Base-by-base conservation (phyloP, 1,284 basidiomycete species). In the Puccinia triticina region DNA sequence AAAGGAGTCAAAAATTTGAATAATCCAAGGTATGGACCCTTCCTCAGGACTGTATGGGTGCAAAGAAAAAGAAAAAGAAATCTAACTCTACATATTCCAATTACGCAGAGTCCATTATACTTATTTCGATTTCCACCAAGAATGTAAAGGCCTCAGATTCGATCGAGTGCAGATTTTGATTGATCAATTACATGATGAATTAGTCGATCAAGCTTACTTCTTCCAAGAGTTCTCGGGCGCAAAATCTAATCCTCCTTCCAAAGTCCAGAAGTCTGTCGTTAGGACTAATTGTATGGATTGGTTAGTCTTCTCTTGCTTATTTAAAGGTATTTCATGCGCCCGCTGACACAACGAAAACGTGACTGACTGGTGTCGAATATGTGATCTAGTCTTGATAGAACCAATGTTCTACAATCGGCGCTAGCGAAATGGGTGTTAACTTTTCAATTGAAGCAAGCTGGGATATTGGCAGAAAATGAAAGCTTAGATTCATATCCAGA, bases 91-190 rank as follows among this genome's bases (percentile, higher is more conserved):
- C 23, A 34, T 61, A 34, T 61, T 37, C 21, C 67, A 10, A 71
- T 50, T 12, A 37, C 40, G 37, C 7, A 89, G 91, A 72, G 92
- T 95, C 76, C 92, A 92, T 86, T 99, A 99, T 87, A 90, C 93
- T 84, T 98, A 98, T 89, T 99, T 97, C 87, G 97, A 99, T 87
- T 99, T 99, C 89, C 96, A 98, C 88, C 92, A 91, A 85, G 95
- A 98, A 88, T 98, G 96, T 90, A 94, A 92, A 87, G 91, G 93
- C 57, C 94, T 99, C 92, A 92, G 94, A 82, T 99, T 95, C 91
- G 94, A 99, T 86, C 91, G 94, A 73, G 94, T 99, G 84, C 91
- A 91, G 84, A 88, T 94, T 23, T 90, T 99, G 59, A 90, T 98
- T 59, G 93, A 94, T 82, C 90, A 90, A 78, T 88, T 98, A 55